Evolutionary conservation across 495 filamentous ascomycete genomes (phyloP).

Genomic region (Hyaloscypha finlandica): DNA sequence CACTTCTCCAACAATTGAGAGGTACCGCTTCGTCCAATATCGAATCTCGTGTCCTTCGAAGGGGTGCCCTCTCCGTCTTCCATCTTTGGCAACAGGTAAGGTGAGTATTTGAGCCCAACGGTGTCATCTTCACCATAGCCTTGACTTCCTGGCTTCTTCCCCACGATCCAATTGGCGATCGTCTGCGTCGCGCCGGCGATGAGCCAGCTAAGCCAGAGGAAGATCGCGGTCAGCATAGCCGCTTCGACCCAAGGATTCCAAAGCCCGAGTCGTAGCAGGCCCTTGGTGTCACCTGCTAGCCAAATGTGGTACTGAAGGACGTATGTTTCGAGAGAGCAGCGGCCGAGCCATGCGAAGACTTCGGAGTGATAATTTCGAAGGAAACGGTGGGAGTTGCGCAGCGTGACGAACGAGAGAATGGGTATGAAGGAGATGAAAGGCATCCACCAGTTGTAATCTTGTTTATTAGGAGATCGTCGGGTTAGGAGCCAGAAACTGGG

Average conservation of each 20-base stretch:
- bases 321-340: constrained; percentile 58
- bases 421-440: constrained; percentile 57
- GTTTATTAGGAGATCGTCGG: constrained; percentile 36
- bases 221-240: constrained; percentile 40
- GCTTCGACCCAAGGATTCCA: constrained; percentile 40
- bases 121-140: background rate
- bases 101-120: constrained; percentile 1
- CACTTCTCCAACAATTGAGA: background rate
- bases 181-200: constrained; percentile 40
- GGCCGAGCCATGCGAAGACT: constrained; percentile 55
- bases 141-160: constrained; percentile 12
- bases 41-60: constrained; percentile 16
- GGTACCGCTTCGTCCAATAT: constrained; percentile 11
- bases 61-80: constrained; percentile 1
- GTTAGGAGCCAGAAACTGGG: constrained; percentile 40
- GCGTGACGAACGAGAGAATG: constrained; percentile 49
- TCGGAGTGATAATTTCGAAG: constrained; percentile 45
- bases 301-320: constrained; percentile 63
- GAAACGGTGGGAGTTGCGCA: constrained; percentile 49
- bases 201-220: constrained; percentile 43
- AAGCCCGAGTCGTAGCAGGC: constrained; percentile 50
- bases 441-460: constrained; percentile 50
- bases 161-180: constrained; percentile 45
- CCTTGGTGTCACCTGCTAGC: constrained; percentile 60
- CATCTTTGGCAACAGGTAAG: background rate